Conservation (phyloP, 1,284 basidiomycete species). For the Tylopilus sp. region DNA sequence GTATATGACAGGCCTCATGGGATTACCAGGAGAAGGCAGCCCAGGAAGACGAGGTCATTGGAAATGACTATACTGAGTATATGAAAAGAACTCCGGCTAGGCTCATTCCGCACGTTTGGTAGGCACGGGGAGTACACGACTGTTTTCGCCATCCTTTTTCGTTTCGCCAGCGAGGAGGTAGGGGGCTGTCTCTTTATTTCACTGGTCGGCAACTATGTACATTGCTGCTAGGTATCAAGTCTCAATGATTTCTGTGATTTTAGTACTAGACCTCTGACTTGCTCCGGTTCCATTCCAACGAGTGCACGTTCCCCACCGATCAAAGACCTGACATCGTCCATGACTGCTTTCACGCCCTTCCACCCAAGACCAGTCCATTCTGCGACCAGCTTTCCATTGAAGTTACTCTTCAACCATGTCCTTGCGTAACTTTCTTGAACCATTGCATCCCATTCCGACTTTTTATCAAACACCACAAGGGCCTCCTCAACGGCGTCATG, state of each 20-base stretch:
- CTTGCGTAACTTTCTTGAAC: constrained; percentile 34
- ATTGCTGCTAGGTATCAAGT: constrained; percentile 14
- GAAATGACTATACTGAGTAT: constrained; percentile 36
- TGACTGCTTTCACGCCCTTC: constrained; percentile 48
- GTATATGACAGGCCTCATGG: constrained; percentile 3
- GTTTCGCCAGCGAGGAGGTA: background rate
- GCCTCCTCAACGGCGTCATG: constrained; percentile 42
- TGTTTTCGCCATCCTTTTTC: background rate
- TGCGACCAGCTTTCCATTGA: constrained; percentile 51
- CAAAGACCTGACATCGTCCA: constrained; percentile 46
- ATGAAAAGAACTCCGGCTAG: constrained; percentile 33
- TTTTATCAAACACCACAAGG: constrained; percentile 53
- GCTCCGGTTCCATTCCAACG: constrained; percentile 35
- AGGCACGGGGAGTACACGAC: constrained; percentile 10
- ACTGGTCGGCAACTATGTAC: constrained; percentile 6
- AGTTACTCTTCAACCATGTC: constrained; percentile 43
- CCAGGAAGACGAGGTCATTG: constrained; percentile 29
- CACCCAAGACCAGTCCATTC: constrained; percentile 56
- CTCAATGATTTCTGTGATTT: constrained; percentile 26
- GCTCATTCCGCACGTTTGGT: constrained; percentile 39
- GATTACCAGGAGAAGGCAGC: constrained; percentile 30
- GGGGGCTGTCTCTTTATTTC: background rate
- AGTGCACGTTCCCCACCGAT: constrained; percentile 41
- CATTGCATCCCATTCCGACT: constrained; percentile 46
- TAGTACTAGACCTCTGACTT: constrained; percentile 34